These are phyloP conservation scores for Pseudocercospora eumusae DNA, from an alignment of 2,329 filamentous ascomycete species.

Conservation along the genomic window DNA sequence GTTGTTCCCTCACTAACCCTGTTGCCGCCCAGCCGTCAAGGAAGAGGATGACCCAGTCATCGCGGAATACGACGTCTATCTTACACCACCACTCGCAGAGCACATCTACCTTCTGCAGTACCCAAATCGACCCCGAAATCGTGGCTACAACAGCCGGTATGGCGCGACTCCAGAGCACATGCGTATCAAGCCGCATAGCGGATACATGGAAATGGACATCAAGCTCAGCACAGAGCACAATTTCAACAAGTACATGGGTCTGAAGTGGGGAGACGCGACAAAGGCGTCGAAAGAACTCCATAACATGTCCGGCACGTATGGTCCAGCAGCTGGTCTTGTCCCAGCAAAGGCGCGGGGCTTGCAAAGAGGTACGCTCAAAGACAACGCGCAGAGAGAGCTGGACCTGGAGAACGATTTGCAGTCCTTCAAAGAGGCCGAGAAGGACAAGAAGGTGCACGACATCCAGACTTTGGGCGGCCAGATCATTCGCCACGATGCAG, in stretches of 20 bases:
- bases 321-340: slow-evolving; percentile 50
- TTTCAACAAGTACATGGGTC: slow-evolving; percentile 81
- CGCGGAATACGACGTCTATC: slow-evolving; percentile 74
- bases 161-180: slow-evolving; percentile 67
- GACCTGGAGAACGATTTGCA: slow-evolving; percentile 42
- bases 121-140: slow-evolving; percentile 69
- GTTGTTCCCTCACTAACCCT: slow-evolving; percentile 16
- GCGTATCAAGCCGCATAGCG: slow-evolving; percentile 77
- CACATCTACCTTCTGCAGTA: slow-evolving; percentile 79
- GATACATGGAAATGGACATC: slow-evolving; percentile 91
- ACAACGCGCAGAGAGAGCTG: slow-evolving; percentile 48
- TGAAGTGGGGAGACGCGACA: slow-evolving; percentile 77
- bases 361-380: slow-evolving; percentile 41
- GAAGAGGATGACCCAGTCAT: slow-evolving; percentile 51
- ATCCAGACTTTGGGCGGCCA: slow-evolving; percentile 86
- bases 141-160: slow-evolving; percentile 61
- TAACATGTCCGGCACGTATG: slow-evolving; percentile 48
- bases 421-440: slow-evolving; percentile 68
- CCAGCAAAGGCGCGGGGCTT: slow-evolving; percentile 30
- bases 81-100: slow-evolving; percentile 67
- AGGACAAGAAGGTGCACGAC: slow-evolving; percentile 70
- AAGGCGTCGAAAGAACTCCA: slow-evolving; percentile 44
- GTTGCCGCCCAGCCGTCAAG: slow-evolving; percentile 24
- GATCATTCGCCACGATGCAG: slow-evolving; percentile 63
- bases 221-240: slow-evolving; percentile 70